A percentile compares a stretch with the other conserved stretches of the same genome.
Conservation (phyloP, 352 stramenopile species). For the Globisporangium cylindrosporum region DNA sequence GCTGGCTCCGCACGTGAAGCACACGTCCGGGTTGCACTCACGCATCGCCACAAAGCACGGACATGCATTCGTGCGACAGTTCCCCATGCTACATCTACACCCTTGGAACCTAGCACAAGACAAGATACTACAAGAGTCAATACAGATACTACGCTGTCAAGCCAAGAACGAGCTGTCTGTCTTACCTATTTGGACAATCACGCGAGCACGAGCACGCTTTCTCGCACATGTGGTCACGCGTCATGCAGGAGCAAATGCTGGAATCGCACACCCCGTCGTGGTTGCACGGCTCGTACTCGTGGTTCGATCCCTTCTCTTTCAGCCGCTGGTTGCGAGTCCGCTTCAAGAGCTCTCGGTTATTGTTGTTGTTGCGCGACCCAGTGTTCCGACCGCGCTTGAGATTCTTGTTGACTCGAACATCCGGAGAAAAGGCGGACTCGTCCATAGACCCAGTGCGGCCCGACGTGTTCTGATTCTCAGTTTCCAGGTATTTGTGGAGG, state of each 20-base stretch:
- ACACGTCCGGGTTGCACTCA: slow-evolving; percentile 62
- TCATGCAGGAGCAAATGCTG: slow-evolving; percentile 66
- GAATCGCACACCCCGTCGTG: slow-evolving; percentile 65
- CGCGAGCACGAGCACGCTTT: slow-evolving; percentile 82
- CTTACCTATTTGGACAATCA: slow-evolving; percentile 67
- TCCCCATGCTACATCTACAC: slow-evolving; percentile 51
- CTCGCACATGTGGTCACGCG: slow-evolving; percentile 74
- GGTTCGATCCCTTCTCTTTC: slow-evolving; percentile 57
- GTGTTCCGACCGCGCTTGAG: slow-evolving; percentile 38
- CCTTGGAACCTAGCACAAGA: slow-evolving; percentile 37
- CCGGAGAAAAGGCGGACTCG: slow-evolving; percentile 33
- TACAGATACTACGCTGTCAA: not conserved
- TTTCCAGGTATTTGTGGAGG: slow-evolving; percentile 47
- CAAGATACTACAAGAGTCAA: not conserved
- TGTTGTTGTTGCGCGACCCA: slow-evolving; percentile 28
- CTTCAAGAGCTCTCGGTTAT: slow-evolving; percentile 62
- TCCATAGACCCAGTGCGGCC: not conserved
- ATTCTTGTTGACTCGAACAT: slow-evolving; percentile 34
- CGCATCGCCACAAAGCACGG: slow-evolving; percentile 56
- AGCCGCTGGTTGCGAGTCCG: slow-evolving; percentile 59
- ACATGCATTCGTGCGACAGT: slow-evolving; percentile 62
- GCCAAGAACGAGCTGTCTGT: not conserved
- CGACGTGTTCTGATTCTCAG: slow-evolving; percentile 28
- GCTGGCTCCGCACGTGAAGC: slow-evolving; percentile 53
- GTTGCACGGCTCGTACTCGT: slow-evolving; percentile 80